Base-by-base conservation (phyloP, 768 basidiomycete species). In the Lentinula boryana region DNA sequence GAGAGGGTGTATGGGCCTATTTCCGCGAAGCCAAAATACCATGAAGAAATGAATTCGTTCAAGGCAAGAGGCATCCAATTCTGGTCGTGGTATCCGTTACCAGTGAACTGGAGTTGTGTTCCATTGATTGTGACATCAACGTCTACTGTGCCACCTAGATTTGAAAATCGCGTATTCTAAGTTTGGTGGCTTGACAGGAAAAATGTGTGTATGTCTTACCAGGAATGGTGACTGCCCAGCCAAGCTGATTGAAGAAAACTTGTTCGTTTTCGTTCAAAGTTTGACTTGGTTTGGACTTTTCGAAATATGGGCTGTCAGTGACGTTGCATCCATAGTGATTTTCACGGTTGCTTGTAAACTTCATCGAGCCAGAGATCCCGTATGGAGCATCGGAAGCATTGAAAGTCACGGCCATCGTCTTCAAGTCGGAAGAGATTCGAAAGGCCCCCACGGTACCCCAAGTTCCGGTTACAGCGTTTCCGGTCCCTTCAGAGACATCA, bases 81-180 rank as follows among this genome's bases (percentile, higher is more conserved):
- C 23, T 60, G 52, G 56, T 69, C 68, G 49, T 69, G 66, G 63
- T 70, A 70, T 7, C 66, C 68, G 21, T 59, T 43, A 7, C 68
- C 68, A 7, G 61, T 46, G 64, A 68, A 68, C 56, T 49, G 21
- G 13, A 70, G 61, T 15, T 7, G 53, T n/a, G 63, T 55, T n/a
- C 64, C 68, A 60, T 61, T 55, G 41, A 68, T 61, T 1, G 38
- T 60, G 40, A 69, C 52, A 51, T 65, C 60, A 18, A 70, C 67
- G 2, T 43, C 44, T 12, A 57, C 64, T 36, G 36, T 35, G 32
- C 68, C 65, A 41, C 65, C 65, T 66, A 27, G 27, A 8, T 36
- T 18, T 41, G 4, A 16, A 7, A 10, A 32, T 58, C 27, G 48
- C 40, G 9, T 35, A 13, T 38, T 3, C 12, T 36, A 27, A 27